Conservation (phyloP, 352 stramenopile species). For the Pythium scleroteichum region DNA sequence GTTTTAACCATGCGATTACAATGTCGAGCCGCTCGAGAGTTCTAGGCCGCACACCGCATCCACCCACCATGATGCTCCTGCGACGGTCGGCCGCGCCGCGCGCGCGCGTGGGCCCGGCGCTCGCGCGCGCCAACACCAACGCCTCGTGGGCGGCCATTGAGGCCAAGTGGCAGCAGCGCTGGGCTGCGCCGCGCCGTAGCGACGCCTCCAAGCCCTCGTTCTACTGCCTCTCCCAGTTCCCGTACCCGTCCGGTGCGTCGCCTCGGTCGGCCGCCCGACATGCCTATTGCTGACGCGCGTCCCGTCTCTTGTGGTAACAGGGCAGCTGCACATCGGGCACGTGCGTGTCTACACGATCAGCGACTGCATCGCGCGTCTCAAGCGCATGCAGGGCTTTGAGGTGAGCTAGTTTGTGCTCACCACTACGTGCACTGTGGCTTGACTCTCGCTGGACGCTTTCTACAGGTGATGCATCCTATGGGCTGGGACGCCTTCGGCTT, state of each 20-base stretch:
- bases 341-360: slow-evolving; percentile 99
- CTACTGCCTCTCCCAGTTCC: slow-evolving; percentile 98
- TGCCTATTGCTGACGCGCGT: too few relatives aligned
- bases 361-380: slow-evolving; percentile 97
- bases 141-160: slow-evolving; percentile 62
- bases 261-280: neutral
- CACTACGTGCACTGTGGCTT: neutral
- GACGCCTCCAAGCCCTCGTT: slow-evolving; percentile 52
- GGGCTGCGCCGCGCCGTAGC: slow-evolving; percentile 26
- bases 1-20: slow-evolving; percentile 11
- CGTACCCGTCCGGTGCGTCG: slow-evolving; percentile 94
- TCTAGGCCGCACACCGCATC: slow-evolving; percentile 4
- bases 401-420: too few relatives aligned
- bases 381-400: slow-evolving; percentile 96
- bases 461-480: slow-evolving; percentile 96
- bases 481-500: slow-evolving; percentile 99
- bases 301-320: slow-evolving; percentile 22
- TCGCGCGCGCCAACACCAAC: slow-evolving; percentile 16
- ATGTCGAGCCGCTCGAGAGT: neutral
- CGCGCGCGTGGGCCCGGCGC: slow-evolving; percentile 8
- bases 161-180: slow-evolving; percentile 72
- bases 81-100: slow-evolving; percentile 10
- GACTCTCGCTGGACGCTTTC: neutral
- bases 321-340: slow-evolving; percentile 98
- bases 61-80: slow-evolving; percentile 11